These are phyloP conservation scores for Kwoniella sp. DNA, from an alignment of 768 basidiomycete species.

Conservation along the genomic window DNA sequence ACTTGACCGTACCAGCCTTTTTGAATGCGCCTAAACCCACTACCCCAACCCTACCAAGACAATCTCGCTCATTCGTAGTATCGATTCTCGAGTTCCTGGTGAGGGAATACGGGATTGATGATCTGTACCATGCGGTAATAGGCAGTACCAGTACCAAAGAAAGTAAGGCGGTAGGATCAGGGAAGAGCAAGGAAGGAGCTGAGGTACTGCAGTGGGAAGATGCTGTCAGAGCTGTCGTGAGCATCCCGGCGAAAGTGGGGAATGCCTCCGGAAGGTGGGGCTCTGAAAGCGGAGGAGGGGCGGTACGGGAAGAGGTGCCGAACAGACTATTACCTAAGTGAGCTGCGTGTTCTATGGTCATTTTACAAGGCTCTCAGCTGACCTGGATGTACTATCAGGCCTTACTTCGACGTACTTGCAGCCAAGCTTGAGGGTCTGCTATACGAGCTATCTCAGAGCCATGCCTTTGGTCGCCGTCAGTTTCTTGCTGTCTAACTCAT, in stretches of 20 bases:
- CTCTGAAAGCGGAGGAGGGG: conserved; percentile 13
- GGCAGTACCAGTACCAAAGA: conserved; percentile 44
- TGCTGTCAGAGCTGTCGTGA: conserved; percentile 65
- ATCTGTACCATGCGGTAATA: conserved; percentile 62
- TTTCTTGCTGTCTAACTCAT: not conserved
- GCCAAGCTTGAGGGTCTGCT: conserved; percentile 41
- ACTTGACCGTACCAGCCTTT: conserved; percentile 66
- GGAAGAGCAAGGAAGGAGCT: conserved; percentile 14
- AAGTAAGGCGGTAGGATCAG: conserved; percentile 37
- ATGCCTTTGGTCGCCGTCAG: conserved; percentile 1
- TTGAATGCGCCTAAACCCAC: conserved; percentile 56
- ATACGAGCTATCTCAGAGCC: conserved; percentile 38
- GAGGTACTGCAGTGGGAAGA: conserved; percentile 68
- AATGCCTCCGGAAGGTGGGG: conserved; percentile 64
- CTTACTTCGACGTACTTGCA: conserved; percentile 33
- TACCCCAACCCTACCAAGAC: conserved; percentile 12
- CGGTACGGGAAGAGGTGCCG: conserved; percentile 56
- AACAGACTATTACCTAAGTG: conserved; percentile 59
- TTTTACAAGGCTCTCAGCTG: conserved; percentile 12
- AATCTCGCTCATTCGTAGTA: conserved; percentile 58
- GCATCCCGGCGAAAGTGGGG: conserved; percentile 74
- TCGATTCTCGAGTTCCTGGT: conserved; percentile 63
- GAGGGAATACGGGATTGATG: conserved; percentile 69
- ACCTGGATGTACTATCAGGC: conserved; percentile 15
- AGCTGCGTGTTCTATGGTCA: conserved; percentile 6